Base-by-base conservation (phyloP, 371 early-diverging fungal species). In the Mortierella sp. region DNA sequence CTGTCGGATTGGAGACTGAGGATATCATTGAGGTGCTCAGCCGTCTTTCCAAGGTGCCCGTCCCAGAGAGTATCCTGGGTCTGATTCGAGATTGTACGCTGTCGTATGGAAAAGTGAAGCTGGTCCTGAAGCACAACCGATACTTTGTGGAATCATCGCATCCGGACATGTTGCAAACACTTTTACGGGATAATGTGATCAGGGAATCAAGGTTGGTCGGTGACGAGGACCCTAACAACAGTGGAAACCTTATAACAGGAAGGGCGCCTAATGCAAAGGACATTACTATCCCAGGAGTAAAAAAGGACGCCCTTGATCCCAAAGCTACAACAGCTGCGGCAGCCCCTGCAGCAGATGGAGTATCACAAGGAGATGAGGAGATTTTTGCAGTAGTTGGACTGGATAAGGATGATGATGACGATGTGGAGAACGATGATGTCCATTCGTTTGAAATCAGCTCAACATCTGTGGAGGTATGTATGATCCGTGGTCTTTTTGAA, bases 91-190 rank as follows among this genome's bases (percentile, higher is more conserved):
- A 92, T 60, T 96, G 94, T 79, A 99, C 99, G 7, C 69, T 91
- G 13, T 92, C 95, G 0, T 99, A 96, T 56, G 99, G 99, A 46
- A 99, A 99, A 82, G 95, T 99, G 45, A 99, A 99, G 79, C 85
- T 99, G 31, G 96, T 99, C 1, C 81, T 99, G 67, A 96, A 98
- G 76, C 91, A 95, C 68, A 96, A 95, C 79, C 89, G 93, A n/a
- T 97, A 95, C 81, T 98, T 88, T 80, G 92, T 96, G 14, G 99
- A 98, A 84, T 92, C 93, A 1, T 89, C 88, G 14, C 88, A 97
- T 64, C 91, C 96, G 17, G 94, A 91, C 37, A 91, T 94, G 29
- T 81, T 98, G 39, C 92, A 94, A 67, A 89, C 82, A 63, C 80
- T 99, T 22, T 80, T 96, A 9, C 89, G 92, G 62, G 99, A 99